A percentile compares a stretch with the other conserved stretches of the same genome.
These are phyloP conservation scores for Solanum hybrid DNA, from an alignment of 305 asterid genomes.

Conservation along the genomic window DNA sequence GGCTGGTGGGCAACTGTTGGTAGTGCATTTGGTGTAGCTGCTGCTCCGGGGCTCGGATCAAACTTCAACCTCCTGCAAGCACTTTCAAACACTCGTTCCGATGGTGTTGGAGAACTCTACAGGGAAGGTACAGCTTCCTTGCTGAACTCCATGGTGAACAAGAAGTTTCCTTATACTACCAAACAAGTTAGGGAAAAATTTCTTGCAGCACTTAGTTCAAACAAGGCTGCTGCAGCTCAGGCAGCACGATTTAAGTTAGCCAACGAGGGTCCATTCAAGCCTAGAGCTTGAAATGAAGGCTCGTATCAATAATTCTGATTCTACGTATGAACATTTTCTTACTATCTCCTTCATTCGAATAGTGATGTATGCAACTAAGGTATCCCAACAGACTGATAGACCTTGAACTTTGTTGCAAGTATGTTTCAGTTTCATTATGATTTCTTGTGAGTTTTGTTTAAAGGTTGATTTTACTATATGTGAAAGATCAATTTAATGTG, in stretches of 20 bases:
- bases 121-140: conserved; percentile 17
- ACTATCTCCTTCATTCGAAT: background rate
- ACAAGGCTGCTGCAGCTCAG: conserved; percentile 21
- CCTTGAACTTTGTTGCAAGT: background rate
- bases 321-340: background rate
- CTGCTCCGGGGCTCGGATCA: conserved; percentile 4
- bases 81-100: conserved; percentile 5
- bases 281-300: background rate
- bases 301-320: background rate
- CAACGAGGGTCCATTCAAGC: conserved; percentile 12
- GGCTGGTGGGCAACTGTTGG: conserved; percentile 20
- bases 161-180: conserved; percentile 11
- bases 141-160: conserved; percentile 17
- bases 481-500: background rate
- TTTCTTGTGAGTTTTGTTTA: background rate
- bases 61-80: conserved; percentile 14
- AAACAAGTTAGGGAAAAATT: conserved; percentile 10
- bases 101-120: conserved; percentile 15
- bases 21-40: conserved; percentile 7
- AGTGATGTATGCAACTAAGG: background rate
- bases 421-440: background rate
- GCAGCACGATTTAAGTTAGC: conserved; percentile 16
- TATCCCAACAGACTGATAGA: background rate
- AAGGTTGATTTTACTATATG: background rate
- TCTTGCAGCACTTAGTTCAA: conserved; percentile 13